These are phyloP conservation scores for Yarrowia porcina DNA, from an alignment of 805 yeast genomes.

Conservation along the genomic window DNA sequence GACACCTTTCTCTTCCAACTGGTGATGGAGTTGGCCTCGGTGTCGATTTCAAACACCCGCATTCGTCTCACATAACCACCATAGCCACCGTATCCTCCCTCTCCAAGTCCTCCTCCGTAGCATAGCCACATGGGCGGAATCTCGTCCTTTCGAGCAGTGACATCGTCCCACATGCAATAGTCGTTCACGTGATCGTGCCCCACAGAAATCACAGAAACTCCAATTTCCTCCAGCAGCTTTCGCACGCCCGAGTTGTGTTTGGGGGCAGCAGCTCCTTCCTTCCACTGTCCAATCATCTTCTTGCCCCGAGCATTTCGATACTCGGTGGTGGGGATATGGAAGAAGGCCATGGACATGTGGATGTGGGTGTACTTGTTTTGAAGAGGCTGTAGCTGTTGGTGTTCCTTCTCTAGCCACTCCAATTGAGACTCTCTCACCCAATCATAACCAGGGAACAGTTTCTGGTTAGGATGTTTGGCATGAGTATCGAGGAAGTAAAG, in stretches of 20 bases:
- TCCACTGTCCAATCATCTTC: slow-evolving; percentile 55
- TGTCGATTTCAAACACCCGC: slow-evolving; percentile 66
- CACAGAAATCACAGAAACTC: slow-evolving; percentile 70
- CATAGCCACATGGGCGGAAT: slow-evolving; percentile 66
- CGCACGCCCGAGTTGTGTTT: slow-evolving; percentile 64
- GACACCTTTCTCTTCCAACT: slow-evolving; percentile 76
- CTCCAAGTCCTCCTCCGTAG: slow-evolving; percentile 91
- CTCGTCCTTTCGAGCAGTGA: not conserved
- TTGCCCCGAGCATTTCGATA: slow-evolving; percentile 47
- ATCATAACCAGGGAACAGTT: slow-evolving; percentile 63
- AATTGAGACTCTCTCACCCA: slow-evolving; percentile 74
- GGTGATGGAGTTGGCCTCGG: slow-evolving; percentile 45
- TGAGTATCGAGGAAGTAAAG: slow-evolving; percentile 85
- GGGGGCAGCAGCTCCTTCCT: slow-evolving; percentile 82
- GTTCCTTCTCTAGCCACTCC: slow-evolving; percentile 48
- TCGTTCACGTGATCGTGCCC: slow-evolving; percentile 98
- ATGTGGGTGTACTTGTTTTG: slow-evolving; percentile 41
- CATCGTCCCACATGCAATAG: slow-evolving; percentile 62
- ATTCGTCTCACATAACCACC: slow-evolving; percentile 81
- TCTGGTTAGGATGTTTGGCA: slow-evolving; percentile 60
- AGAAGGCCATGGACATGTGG: slow-evolving; percentile 79
- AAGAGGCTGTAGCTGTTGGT: slow-evolving; percentile 36
- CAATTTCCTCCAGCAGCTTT: slow-evolving; percentile 54
- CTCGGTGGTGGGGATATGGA: slow-evolving; percentile 93
- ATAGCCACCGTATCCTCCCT: slow-evolving; percentile 95